Base-by-base conservation (phyloP, 371 early-diverging fungal species). In the Mucor sp. region DNA sequence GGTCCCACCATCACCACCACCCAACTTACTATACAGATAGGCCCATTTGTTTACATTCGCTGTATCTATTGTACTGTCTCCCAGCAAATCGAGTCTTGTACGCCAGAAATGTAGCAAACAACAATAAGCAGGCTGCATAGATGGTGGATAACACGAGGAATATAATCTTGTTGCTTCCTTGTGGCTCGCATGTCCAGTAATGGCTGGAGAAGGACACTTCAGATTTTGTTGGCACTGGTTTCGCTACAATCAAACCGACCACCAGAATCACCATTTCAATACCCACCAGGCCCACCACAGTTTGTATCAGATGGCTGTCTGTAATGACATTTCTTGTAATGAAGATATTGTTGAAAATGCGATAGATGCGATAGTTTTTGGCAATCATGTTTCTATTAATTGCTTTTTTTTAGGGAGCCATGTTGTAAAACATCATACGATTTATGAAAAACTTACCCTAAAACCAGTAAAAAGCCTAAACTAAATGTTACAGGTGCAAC, bases 31-130 rank as follows among this genome's bases (percentile, higher is more conserved):
- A 87, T 25, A 87, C 83, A 23, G 86, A 86, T 37, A 87, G 68
- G 0, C 86, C 86, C 64, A 87, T 87, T 55, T 86, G 88, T n/a
- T 81, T 80, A 41, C 85, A 85, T 61, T 87, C 88, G 53, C 85
- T 86, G 55, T 87, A 87, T 55, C 84, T 79, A 59, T 74, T 76
- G n/a, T 86, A 85, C 6, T 79, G 79, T 30, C 64, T 68, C 17
- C 81, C 79, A 17, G 85, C 88, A 44, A 82, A 72, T 11, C 88
- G 74, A 43, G 86, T 87, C 70, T 77, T 86, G 73, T 85, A 86
- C 11, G 86, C 88, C 56, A 87, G 66, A 60, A 81, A 86, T 0
- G 86, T 85, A 7, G 88, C 88, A 71, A 86, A 74, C 4, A 84
- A 30, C 2, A 87, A 65, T 58, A 87, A 63, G 1, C 60, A 61